These are phyloP conservation scores for Dimargaris cristalligena DNA, from an alignment of 192 early-diverging fungal species.

Conservation along the genomic window DNA sequence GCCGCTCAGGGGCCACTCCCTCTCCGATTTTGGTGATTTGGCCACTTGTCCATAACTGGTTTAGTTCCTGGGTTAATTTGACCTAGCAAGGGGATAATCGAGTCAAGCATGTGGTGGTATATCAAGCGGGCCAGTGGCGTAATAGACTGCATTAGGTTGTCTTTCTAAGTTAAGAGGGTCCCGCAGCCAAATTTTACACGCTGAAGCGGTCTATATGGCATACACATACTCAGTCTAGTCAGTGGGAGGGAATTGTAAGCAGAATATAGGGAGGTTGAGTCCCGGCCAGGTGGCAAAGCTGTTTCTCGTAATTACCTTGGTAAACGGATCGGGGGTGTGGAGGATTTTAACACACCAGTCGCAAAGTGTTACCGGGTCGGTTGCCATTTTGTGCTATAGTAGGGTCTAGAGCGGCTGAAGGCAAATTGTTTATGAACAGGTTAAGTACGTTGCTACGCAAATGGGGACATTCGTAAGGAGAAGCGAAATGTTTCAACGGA, in stretches of 20 bases:
- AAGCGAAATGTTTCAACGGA: too few relatives aligned
- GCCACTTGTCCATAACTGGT: conserved; percentile 13
- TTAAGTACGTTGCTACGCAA: too few relatives aligned
- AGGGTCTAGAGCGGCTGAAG: too few relatives aligned
- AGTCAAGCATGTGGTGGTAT: neutral
- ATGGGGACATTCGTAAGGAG: too few relatives aligned
- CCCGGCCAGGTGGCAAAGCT: conserved; percentile 17
- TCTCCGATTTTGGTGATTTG: conserved; percentile 19
- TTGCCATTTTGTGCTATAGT: too few relatives aligned
- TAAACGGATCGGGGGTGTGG: conserved; percentile 31
- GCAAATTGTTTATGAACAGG: too few relatives aligned
- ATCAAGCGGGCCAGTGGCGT: neutral
- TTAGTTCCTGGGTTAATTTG: conserved; percentile 13
- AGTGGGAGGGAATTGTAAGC: neutral
- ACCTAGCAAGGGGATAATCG: neutral
- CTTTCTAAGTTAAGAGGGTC: too few relatives aligned
- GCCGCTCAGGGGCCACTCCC: conserved; percentile 29
- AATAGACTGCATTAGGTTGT: too few relatives aligned
- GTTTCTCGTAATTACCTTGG: conserved; percentile 29
- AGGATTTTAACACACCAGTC: conserved; percentile 34
- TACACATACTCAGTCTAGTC: too few relatives aligned
- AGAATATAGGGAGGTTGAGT: conserved; percentile 14
- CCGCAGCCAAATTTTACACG: too few relatives aligned
- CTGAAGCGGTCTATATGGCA: too few relatives aligned
- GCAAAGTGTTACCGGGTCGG: conserved; percentile 14